Evolutionary conservation across 768 basidiomycete species (phyloP).

Genomic region (Fomitopsis pulvina): DNA sequence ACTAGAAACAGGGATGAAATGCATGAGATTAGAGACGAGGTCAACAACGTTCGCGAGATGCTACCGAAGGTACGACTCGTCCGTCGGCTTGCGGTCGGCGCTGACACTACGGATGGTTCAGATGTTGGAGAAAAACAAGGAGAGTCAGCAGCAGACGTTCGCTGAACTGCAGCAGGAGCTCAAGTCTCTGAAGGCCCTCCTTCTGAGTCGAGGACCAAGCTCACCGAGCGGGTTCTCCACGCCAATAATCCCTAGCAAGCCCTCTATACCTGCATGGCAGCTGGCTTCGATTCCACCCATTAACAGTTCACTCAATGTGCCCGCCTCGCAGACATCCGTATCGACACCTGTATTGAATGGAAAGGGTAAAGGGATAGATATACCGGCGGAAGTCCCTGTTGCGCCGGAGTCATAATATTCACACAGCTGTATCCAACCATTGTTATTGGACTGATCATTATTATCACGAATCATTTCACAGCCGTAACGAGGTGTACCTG

Average conservation of each 20-base stretch:
- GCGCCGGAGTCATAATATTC: not conserved
- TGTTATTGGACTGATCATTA: not conserved
- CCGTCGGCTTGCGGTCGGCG: too few species aligned
- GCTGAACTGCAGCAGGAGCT: conserved; percentile 89
- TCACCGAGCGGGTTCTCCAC: conserved; percentile 43
- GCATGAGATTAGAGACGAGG: conserved; percentile 86
- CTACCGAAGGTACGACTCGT: conserved; percentile 73
- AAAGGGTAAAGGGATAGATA: conserved; percentile 55
- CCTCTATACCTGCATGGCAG: conserved; percentile 90
- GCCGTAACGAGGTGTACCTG: too few species aligned
- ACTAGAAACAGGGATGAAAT: conserved; percentile 78
- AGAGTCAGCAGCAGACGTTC: conserved; percentile 75
- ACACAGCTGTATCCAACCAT: not conserved
- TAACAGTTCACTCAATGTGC: conserved; percentile 9
- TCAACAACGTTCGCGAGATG: conserved; percentile 86
- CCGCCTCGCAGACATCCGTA: conserved; percentile 12
- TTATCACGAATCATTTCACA: too few species aligned
- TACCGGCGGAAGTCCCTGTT: not conserved
- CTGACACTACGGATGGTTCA: too few species aligned
- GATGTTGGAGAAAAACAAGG: conserved; percentile 95
- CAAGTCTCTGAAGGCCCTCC: conserved; percentile 86
- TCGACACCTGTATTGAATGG: conserved; percentile 29
- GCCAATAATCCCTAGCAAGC: conserved; percentile 47
- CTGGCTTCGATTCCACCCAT: conserved; percentile 36
- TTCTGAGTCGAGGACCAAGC: conserved; percentile 65